Base-by-base conservation (phyloP, 2,329 filamentous ascomycete genomes). In the Colletotrichum trifolii region DNA sequence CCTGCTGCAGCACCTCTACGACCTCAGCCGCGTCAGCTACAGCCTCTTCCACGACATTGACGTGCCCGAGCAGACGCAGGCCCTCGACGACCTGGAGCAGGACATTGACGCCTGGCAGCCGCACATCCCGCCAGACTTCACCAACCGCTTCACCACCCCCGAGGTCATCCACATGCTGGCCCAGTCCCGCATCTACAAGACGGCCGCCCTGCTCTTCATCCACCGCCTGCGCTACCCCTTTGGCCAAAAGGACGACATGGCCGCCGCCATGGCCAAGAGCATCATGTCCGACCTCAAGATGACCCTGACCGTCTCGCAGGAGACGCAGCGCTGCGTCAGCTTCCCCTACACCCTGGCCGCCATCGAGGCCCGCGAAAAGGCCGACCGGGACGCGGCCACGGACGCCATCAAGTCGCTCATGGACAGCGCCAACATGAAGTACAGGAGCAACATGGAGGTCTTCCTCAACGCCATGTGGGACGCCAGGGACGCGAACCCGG, bases 111-210 rank as follows among this genome's bases (percentile, higher is more conserved):
- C 48, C 0, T 74, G 73, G 73, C 65, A 68, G 17, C 73, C 73
- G 1, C 35, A 56, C 3, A 64, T 71, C 11, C 71, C 71, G 3
- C 48, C 63, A 7, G 68, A 60, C 45, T 72, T 74, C 48, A 62
- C 50, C 8, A 60, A 34, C 0, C 45, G 47, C 4, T 73, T 69
- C 15, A 68, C 67, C 4, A 47, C 70, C 0, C 48, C 54, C 9
- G 73, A 75, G 35, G 64, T 73, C 2, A 63, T 70, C 0, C 73
- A 73, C 50, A 74, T 75, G 72, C 62, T 73, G 46, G 73, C 71
- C 11, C 73, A 75, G 34, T 70, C 68, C 2, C 69, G 71, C 15
- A 69, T 71, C 11, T 67, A 72, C 60, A 70, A 68, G 4, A 54
- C 68, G 4, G 69, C 69, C 2, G 68, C 66, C 7, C 61, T 73